Conservation (phyloP, 148 eudicot species). For the Amaranthus cruentus region DNA sequence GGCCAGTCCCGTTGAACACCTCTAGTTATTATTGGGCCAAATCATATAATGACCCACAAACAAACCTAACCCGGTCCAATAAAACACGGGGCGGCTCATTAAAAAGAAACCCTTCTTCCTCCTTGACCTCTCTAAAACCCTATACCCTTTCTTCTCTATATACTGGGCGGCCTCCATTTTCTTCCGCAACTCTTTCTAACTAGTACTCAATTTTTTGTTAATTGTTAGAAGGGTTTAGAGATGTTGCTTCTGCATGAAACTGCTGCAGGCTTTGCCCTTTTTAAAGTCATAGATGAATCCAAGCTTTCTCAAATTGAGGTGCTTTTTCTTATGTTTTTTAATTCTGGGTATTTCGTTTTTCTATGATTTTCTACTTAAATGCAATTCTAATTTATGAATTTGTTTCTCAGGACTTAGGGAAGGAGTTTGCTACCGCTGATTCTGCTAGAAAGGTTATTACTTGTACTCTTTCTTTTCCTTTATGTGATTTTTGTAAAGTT, state of each 20-base stretch:
- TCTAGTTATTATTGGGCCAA: no score
- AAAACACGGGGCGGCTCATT: no score
- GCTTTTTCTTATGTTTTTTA: neutral
- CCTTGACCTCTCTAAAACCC: neutral
- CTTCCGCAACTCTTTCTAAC: neutral
- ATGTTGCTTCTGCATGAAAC: conserved; percentile 80
- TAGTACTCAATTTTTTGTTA: neutral
- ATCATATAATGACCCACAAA: no score
- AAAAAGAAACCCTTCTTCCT: neutral
- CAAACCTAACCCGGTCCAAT: no score
- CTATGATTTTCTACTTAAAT: neutral
- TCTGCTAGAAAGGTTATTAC: conserved; percentile 66
- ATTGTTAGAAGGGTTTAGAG: conserved; percentile 7
- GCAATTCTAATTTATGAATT: neutral
- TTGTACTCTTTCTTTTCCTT: neutral
- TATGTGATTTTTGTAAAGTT: neutral
- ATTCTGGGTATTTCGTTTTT: neutral
- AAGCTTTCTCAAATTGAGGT: conserved; percentile 83
- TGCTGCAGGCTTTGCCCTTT: conserved; percentile 88
- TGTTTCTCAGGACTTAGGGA: conserved; percentile 64
- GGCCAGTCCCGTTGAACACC: no score
- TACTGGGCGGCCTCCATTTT: neutral
- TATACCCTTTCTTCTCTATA: neutral
- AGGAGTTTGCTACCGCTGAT: conserved; percentile 60
- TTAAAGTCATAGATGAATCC: conserved; percentile 84